Evolutionary conservation across 169 alveolate species (phyloP).

Genomic region (Plasmodium knowlesi): DNA sequence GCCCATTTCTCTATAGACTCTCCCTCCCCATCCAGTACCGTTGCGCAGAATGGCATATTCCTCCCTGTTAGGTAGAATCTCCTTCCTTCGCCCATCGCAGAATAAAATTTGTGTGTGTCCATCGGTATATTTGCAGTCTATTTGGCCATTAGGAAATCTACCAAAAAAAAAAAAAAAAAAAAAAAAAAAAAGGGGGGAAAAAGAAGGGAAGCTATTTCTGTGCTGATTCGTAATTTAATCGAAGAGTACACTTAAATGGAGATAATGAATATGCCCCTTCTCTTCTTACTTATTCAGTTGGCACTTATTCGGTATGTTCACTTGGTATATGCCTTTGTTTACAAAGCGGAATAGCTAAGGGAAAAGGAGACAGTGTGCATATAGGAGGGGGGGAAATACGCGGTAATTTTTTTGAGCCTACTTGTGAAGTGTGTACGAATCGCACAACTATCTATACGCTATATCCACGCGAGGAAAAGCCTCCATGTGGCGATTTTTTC

Average conservation of each 20-base stretch:
- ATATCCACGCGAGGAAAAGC: background rate
- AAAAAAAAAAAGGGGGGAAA: background rate
- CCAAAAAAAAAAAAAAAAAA: background rate
- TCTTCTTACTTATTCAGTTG: slow-evolving; percentile 63
- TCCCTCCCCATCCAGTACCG: slow-evolving; percentile 14
- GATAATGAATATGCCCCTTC: background rate
- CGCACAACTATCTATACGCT: background rate
- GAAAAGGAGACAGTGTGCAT: background rate
- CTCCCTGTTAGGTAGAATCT: slow-evolving; percentile 69
- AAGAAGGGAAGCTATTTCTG: background rate
- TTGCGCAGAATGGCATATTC: slow-evolving; percentile 57
- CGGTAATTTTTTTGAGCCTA: background rate
- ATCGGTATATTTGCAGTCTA: slow-evolving; percentile 74
- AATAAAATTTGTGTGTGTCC: slow-evolving; percentile 72
- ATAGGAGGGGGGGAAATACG: background rate
- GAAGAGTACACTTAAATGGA: background rate
- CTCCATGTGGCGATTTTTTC: background rate
- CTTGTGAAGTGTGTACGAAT: background rate
- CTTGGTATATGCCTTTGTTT: slow-evolving; percentile 72
- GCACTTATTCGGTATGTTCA: slow-evolving; percentile 69
- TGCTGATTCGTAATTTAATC: background rate
- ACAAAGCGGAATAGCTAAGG: slow-evolving; percentile 65
- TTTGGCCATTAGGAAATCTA: slow-evolving; percentile 73
- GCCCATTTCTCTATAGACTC: background rate
- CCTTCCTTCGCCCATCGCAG: slow-evolving; percentile 67